Evolutionary conservation across 2,329 filamentous ascomycete species (phyloP).

Genomic region (Colletotrichum euphorbiae): DNA sequence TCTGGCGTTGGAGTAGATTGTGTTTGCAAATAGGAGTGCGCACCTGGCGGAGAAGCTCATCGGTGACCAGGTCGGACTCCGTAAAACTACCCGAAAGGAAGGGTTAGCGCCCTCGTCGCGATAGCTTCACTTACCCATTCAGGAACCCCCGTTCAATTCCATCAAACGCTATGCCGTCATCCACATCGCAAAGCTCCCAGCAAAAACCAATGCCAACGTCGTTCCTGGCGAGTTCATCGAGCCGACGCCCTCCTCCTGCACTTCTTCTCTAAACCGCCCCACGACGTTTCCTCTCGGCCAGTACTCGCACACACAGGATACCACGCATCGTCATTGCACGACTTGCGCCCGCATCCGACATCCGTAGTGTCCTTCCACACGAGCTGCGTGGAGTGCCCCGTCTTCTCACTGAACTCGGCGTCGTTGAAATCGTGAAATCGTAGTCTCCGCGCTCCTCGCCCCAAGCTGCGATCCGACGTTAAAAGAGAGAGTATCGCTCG

Average conservation of each 20-base stretch:
- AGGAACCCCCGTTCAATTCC: neutral
- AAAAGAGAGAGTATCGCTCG: neutral
- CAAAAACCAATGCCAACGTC: neutral
- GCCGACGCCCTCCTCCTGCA: constrained; percentile 11
- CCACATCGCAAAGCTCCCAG: neutral
- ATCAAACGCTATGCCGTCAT: neutral
- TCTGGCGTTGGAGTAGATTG: too few relatives aligned
- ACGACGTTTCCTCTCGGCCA: constrained; percentile 74
- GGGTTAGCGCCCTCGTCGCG: neutral
- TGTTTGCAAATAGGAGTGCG: too few relatives aligned
- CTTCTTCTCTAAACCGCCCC: constrained; percentile 58
- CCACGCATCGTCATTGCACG: constrained; percentile 59
- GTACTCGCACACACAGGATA: constrained; percentile 79
- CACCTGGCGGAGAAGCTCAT: too few relatives aligned
- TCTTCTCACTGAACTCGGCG: constrained; percentile 67
- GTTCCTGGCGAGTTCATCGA: neutral
- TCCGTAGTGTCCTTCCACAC: constrained; percentile 74
- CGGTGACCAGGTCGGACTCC: too few relatives aligned
- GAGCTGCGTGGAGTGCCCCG: constrained; percentile 79
- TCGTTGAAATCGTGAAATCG: constrained; percentile 68
- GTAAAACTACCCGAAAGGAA: neutral
- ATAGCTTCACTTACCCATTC: neutral
- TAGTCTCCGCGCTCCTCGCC: constrained; percentile 70
- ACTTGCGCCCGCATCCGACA: constrained; percentile 63
- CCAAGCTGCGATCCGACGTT: constrained; percentile 71